These are phyloP conservation scores for Irpex lacteus DNA, from an alignment of 1,284 basidiomycete species.

Conservation along the genomic window DNA sequence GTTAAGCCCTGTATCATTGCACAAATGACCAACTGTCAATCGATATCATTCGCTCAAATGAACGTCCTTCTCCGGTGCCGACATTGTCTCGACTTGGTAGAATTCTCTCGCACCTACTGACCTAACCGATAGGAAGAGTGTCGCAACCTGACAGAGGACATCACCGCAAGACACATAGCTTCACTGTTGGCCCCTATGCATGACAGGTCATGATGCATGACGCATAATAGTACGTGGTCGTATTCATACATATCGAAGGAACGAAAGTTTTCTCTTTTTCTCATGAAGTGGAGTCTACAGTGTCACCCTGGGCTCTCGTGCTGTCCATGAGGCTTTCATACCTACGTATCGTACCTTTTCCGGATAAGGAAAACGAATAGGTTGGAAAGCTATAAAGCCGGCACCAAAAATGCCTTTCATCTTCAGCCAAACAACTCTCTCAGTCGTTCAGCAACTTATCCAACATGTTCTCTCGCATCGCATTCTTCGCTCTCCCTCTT, in stretches of 20 bases:
- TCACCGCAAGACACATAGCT: neutral
- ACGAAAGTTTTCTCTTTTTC: neutral
- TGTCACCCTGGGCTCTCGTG: neutral
- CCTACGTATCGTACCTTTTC: neutral
- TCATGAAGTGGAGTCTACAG: neutral
- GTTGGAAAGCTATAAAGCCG: slow-evolving; percentile 1
- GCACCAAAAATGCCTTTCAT: neutral
- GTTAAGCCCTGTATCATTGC: neutral
- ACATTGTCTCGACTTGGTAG: neutral
- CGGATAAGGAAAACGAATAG: neutral
- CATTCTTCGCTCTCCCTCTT: slow-evolving; percentile 9
- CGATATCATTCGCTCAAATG: too few relatives aligned
- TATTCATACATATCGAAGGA: neutral
- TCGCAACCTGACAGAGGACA: neutral
- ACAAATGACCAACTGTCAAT: too few relatives aligned
- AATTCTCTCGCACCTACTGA: neutral
- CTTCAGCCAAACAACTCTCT: slow-evolving; percentile 7
- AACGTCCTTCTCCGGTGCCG: neutral
- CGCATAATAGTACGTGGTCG: neutral
- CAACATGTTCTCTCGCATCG: slow-evolving; percentile 14
- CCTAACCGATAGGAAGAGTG: neutral
- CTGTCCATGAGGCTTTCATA: neutral
- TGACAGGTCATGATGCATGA: neutral
- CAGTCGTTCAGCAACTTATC: slow-evolving; percentile 1
- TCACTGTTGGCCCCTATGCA: neutral